These are phyloP conservation scores for Globisporangium spinosum DNA, from an alignment of 352 stramenopile genomes.

Conservation along the genomic window DNA sequence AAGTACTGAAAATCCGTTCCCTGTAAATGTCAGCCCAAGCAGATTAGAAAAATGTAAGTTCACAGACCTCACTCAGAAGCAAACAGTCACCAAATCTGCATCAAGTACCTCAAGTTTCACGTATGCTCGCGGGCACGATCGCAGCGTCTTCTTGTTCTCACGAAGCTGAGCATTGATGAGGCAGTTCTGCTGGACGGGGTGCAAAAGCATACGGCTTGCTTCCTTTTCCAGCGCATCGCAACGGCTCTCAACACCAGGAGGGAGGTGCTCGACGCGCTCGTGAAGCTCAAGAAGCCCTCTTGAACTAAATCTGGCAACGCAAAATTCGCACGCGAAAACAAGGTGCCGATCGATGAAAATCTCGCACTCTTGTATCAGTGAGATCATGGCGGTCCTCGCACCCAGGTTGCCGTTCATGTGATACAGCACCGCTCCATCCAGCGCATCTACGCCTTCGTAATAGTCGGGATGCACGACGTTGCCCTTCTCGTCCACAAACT, in stretches of 20 bases:
- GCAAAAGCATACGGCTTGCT: slow-evolving; percentile 38
- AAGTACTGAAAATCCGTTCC: slow-evolving; percentile 62
- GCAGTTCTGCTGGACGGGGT: slow-evolving; percentile 44
- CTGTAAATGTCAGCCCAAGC: slow-evolving; percentile 16
- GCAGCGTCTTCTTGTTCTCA: slow-evolving; percentile 22
- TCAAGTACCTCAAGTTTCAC: slow-evolving; percentile 64
- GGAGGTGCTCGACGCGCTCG: slow-evolving; percentile 33
- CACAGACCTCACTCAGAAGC: not conserved
- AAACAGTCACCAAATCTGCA: not conserved
- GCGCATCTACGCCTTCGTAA: slow-evolving; percentile 28
- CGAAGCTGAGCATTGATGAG: slow-evolving; percentile 39
- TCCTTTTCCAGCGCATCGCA: slow-evolving; percentile 28
- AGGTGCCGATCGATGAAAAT: slow-evolving; percentile 49
- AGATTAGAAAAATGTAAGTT: slow-evolving; percentile 7
- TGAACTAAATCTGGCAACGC: slow-evolving; percentile 45
- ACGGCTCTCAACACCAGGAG: slow-evolving; percentile 3
- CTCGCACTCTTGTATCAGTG: slow-evolving; percentile 54
- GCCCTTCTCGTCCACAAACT: slow-evolving; percentile 50
- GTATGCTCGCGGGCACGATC: slow-evolving; percentile 47
- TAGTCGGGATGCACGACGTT: slow-evolving; percentile 33
- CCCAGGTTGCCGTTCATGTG: slow-evolving; percentile 13
- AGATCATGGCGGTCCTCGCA: slow-evolving; percentile 22
- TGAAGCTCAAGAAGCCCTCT: slow-evolving; percentile 56
- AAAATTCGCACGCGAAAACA: slow-evolving; percentile 47
- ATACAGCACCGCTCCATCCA: slow-evolving; percentile 25